Base-by-base conservation (phyloP, 2,329 filamentous ascomycete species). In the Claviceps fusiformis region DNA sequence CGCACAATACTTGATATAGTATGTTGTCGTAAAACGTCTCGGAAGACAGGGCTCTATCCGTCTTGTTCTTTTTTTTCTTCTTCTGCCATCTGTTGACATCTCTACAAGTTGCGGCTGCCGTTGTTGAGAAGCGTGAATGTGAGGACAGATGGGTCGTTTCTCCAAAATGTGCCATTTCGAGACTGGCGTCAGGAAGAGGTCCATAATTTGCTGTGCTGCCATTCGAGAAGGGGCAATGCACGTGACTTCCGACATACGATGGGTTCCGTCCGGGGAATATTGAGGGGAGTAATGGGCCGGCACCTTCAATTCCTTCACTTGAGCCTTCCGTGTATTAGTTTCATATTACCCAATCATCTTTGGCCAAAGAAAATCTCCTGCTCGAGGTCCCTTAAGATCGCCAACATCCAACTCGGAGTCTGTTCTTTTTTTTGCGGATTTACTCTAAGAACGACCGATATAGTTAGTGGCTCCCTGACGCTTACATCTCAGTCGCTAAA, bases 201-300 rank as follows among this genome's bases (percentile, higher is more conserved):
- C 61, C 61, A 60, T 58, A 58, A 52, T 48, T 55, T 56, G 35
- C 53, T 49, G 39, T 46, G 43, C 33, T 52, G 52, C 44, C 13
- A 54, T 54, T 56, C 55, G 55, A 47, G 55, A 52, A 53, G 35
- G 37, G 5, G 5, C 5, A 29, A n/a, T 10, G 27, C 60, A 64
- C 62, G 62, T 64, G 62, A 64, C 54, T 37, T 35, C 5, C 31
- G 56, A 56, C 56, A 55, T 52, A 47, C 54, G 54, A 59, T 60
- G 57, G 57, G 52, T 37, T 37, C 35, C 35, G 57, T 56, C 58
- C 56, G 50, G 57, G 57, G 53, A 50, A 31, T n/a, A 51, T 45
- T 60, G 60, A 60, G 62, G 62, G 61, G 61, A 60, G 49, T 51
- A 53, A 62, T 61, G 58, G 54, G 58, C 55, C 56, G 61, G 62